Base-by-base conservation (phyloP, 352 stramenopile genomes). In the Globisporangium cederbergense region DNA sequence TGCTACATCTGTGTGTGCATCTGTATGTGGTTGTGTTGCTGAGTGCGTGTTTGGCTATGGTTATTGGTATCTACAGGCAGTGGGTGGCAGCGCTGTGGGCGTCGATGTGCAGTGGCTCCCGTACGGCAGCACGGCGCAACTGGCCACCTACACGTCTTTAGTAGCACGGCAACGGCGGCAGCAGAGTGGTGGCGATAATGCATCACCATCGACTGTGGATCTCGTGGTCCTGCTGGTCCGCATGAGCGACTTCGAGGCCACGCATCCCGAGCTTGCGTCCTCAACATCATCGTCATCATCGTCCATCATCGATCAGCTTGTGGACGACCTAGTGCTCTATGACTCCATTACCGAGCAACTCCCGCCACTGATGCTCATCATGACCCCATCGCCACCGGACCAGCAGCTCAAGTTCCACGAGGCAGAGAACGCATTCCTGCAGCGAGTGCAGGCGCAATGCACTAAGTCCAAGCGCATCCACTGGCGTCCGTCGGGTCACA, bases 171-270 rank as follows among this genome's bases (percentile, higher is more conserved):
- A 43, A n/a, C n/a, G n/a, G n/a, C n/a, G n/a, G n/a, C n/a, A n/a
- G n/a, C n/a, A n/a, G n/a, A n/a, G n/a, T n/a, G n/a, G n/a, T n/a
- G n/a, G n/a, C n/a, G n/a, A n/a, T n/a, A n/a, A n/a, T n/a, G n/a
- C n/a, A n/a, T n/a, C n/a, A n/a, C n/a, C n/a, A n/a, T n/a, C n/a
- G n/a, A n/a, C n/a, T n/a, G 58, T 68, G 2, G 70, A 88, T 61
- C 66, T 91, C 25, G 62, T 89, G n/a, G 55, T 89, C 36, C 65
- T 89, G 30, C 67, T 91, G 3, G 71, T 91, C 20, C 82, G 82
- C 7, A 45, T 89, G 11, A 83, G 73, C 60, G 82, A 91, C 62
- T 67, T 89, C 2, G 70, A 75, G 61, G 67, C 72, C 7, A 71
- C 61, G 42, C 82, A 91, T 72, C 82, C 82, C 18, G 82, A 91